Evolutionary conservation across 306 rosid species (phyloP).

Genomic region (Benincasa hispida): DNA sequence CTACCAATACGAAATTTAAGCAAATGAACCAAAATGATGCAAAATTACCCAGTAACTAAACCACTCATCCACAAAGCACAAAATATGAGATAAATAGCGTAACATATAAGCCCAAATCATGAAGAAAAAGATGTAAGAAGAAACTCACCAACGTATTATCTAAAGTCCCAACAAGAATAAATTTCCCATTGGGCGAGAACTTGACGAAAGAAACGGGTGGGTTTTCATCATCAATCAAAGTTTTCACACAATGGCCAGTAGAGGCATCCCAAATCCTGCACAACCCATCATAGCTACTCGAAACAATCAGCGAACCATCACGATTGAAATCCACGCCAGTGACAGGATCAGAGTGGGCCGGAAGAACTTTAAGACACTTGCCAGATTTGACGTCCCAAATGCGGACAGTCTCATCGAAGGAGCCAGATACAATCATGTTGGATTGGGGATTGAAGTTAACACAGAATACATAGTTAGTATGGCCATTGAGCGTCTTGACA

Average conservation of each 20-base stretch:
- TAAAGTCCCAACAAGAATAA: conserved; percentile 86
- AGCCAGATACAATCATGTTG: conserved; percentile 83
- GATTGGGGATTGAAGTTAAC: conserved; percentile 86
- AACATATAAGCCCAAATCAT: not conserved
- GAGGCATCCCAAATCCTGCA: conserved; percentile 87
- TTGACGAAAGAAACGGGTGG: conserved; percentile 92
- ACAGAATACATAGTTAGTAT: conserved; percentile 86
- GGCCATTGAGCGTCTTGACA: conserved; percentile 71
- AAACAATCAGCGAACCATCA: conserved; percentile 80
- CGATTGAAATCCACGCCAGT: conserved; percentile 89
- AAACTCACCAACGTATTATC: conserved; percentile 65
- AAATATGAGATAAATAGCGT: not conserved
- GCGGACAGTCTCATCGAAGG: conserved; percentile 92
- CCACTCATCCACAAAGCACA: not conserved
- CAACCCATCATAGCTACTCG: conserved; percentile 91
- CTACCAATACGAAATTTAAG: not conserved
- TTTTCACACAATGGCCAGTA: conserved; percentile 90
- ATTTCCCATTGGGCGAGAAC: conserved; percentile 82
- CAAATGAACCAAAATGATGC: conserved; percentile 1
- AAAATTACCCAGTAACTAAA: not conserved
- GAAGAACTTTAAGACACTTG: conserved; percentile 75
- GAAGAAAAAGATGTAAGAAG: not conserved
- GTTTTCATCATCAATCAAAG: conserved; percentile 83
- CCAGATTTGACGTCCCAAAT: conserved; percentile 89
- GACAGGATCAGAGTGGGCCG: conserved; percentile 93